Evolutionary conservation across 306 rosid genomes (phyloP).

Genomic region (Prunus padus): DNA sequence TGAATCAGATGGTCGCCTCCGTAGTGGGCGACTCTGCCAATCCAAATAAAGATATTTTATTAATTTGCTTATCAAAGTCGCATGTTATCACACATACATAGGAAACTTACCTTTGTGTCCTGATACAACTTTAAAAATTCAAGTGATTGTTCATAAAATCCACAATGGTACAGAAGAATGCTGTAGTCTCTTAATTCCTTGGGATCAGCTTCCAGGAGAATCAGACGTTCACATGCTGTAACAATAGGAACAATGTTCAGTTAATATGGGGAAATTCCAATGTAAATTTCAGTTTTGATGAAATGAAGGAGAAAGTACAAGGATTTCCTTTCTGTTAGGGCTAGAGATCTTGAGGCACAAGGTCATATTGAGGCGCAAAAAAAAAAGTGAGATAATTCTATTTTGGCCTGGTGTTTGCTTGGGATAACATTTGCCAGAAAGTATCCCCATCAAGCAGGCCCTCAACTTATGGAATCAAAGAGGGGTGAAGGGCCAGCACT

Average conservation of each 20-base stretch:
- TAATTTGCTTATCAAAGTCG: conserved; percentile 5
- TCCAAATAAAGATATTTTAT: conserved; percentile 3
- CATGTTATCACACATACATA: background rate
- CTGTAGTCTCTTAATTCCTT: conserved; percentile 88
- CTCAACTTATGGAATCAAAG: background rate
- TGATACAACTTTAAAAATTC: conserved; percentile 54
- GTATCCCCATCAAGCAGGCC: background rate
- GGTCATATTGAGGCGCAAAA: background rate
- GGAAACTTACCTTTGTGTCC: conserved; percentile 51
- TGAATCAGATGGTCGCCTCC: conserved; percentile 27
- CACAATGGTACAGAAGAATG: conserved; percentile 91
- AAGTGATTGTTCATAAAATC: conserved; percentile 62
- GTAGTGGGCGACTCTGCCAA: conserved; percentile 46
- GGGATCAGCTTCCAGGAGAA: conserved; percentile 57
- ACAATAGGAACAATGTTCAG: conserved; percentile 13
- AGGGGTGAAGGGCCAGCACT: background rate
- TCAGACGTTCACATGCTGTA: conserved; percentile 92
- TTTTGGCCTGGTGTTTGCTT: background rate
- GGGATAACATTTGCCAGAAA: background rate
- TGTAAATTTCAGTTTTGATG: background rate
- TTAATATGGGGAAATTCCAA: background rate
- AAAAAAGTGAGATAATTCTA: background rate
- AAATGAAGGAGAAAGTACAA: background rate
- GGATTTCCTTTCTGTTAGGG: no score
- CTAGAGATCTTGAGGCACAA: background rate